Conservation (phyloP, 78 protist genomes). For the Thecamonas trahens region DNA sequence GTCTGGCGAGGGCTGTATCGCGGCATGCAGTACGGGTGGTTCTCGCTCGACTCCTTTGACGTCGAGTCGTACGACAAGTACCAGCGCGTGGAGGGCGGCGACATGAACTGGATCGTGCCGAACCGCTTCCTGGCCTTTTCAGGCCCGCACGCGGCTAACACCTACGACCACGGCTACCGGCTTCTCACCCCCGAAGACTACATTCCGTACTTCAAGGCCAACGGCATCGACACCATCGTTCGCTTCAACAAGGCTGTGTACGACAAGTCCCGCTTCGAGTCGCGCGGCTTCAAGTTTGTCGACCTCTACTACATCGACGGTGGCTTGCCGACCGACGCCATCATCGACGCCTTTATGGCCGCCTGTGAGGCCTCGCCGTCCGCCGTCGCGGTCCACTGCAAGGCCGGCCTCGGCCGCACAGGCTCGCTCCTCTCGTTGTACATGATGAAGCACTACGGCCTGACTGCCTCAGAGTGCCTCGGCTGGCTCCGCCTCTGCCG, state of each 20-base stretch:
- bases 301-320: conserved; percentile 75
- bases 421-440: conserved; percentile 66
- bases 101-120: conserved; percentile 84
- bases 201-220: conserved; percentile 26
- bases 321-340: conserved; percentile 44
- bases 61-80: conserved; percentile 42
- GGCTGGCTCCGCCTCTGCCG: conserved; percentile 67
- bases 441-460: conserved; percentile 63
- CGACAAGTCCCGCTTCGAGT: conserved; percentile 16
- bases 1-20: conserved; percentile 20
- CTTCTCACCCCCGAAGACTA: conserved; percentile 45
- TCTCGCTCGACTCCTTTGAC: conserved; percentile 29
- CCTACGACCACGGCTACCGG: conserved; percentile 1
- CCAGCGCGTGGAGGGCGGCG: conserved; percentile 76
- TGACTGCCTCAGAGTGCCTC: conserved; percentile 65
- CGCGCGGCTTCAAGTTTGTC: conserved; percentile 47
- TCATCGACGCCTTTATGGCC: conserved; percentile 45
- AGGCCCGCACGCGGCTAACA: conserved; percentile 31
- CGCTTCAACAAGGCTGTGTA: conserved; percentile 68
- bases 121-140: conserved; percentile 67
- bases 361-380: conserved; percentile 24
- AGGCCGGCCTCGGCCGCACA: conserved; percentile 63
- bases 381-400: conserved; percentile 36
- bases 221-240: conserved; percentile 50
- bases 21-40: conserved; percentile 18